Conservation (phyloP, 1,139 yeast genomes). For the Saccharomyces hybrid region DNA sequence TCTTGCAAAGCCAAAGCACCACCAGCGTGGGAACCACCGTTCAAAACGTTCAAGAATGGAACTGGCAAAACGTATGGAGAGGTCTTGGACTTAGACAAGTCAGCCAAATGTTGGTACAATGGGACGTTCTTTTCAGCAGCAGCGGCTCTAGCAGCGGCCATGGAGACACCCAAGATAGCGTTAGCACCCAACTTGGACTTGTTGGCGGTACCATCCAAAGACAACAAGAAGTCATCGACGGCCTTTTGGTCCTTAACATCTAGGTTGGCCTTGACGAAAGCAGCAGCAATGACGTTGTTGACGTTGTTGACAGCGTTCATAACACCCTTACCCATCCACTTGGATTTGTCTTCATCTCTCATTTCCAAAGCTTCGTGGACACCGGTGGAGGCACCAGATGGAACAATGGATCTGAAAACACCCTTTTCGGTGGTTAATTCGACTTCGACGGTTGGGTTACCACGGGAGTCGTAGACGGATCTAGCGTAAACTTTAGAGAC, state of each 20-base stretch:
- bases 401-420: slow-evolving; percentile 85
- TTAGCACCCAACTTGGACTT: slow-evolving; percentile 93
- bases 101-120: slow-evolving; percentile 78
- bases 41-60: slow-evolving; percentile 94
- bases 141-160: slow-evolving; percentile 90
- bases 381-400: slow-evolving; percentile 97
- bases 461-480: slow-evolving; percentile 95
- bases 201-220: slow-evolving; percentile 89
- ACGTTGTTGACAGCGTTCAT: slow-evolving; percentile 87
- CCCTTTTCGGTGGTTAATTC: slow-evolving; percentile 83
- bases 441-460: slow-evolving; percentile 97
- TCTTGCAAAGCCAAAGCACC: slow-evolving; percentile 98
- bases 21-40: slow-evolving; percentile 99
- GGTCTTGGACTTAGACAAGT: slow-evolving; percentile 50
- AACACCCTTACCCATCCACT: slow-evolving; percentile 97
- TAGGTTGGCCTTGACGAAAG: slow-evolving; percentile 62
- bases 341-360: slow-evolving; percentile 89
- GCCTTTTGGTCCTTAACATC: slow-evolving; percentile 74
- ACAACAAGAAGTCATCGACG: slow-evolving; percentile 68
- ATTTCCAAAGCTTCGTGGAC: slow-evolving; percentile 90
- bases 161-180: slow-evolving; percentile 90
- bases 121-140: slow-evolving; percentile 87
- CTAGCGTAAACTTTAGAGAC: slow-evolving; percentile 73
- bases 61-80: slow-evolving; percentile 84
- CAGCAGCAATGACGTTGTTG: slow-evolving; percentile 84